These are phyloP conservation scores for Aspergillus affinis DNA, from an alignment of 495 filamentous ascomycete genomes.

Conservation along the genomic window DNA sequence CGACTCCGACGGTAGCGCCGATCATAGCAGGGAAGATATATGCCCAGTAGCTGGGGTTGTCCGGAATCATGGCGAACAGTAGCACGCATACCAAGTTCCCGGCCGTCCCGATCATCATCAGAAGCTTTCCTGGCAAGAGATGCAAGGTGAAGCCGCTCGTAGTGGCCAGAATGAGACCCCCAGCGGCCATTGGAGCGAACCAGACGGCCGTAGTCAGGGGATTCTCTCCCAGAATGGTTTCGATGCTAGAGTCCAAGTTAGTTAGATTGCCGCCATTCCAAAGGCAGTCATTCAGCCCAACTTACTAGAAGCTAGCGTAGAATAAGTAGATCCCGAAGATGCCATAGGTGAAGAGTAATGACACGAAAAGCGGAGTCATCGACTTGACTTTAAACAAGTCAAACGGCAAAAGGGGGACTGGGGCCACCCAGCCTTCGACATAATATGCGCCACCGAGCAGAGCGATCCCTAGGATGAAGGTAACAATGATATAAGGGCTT, in stretches of 20 bases:
- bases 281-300: not conserved
- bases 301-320: conserved; percentile 18
- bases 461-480: conserved; percentile 7
- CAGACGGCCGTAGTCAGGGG: conserved; percentile 9
- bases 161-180: conserved; percentile 13
- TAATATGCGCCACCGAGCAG: conserved; percentile 11
- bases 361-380: conserved; percentile 9
- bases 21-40: conserved; percentile 15
- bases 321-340: conserved; percentile 16
- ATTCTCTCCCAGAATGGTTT: conserved; percentile 11
- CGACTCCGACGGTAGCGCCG: conserved; percentile 9
- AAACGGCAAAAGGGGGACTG: conserved; percentile 6
- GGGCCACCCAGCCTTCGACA: conserved; percentile 12
- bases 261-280: not conserved
- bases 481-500: conserved; percentile 11
- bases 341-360: conserved; percentile 10
- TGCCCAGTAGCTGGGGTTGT: conserved; percentile 16
- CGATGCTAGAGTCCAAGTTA: conserved; percentile 2
- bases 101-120: conserved; percentile 6
- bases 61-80: conserved; percentile 13
- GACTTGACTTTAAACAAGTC: conserved; percentile 17
- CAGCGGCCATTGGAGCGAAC: conserved; percentile 17
- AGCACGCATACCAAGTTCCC: conserved; percentile 10
- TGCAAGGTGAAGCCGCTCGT: conserved; percentile 14
- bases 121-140: conserved; percentile 9